Conservation (phyloP, 306 rosid species). For the Cucurbita maxima region DNA sequence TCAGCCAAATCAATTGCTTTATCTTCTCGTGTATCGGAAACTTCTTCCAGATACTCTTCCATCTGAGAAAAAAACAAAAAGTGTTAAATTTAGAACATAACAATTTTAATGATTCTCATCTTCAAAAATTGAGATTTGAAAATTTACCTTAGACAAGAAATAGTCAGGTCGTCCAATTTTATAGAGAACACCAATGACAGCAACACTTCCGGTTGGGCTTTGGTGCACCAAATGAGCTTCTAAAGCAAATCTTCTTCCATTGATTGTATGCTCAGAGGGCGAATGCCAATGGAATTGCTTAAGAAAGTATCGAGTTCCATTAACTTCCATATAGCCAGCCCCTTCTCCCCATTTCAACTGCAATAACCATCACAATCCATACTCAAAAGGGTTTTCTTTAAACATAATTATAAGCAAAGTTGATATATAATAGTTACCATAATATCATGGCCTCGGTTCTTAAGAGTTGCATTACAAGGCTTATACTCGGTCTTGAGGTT, state of each 20-base stretch:
- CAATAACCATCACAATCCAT: neutral
- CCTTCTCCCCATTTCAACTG: slow-evolving; percentile 32
- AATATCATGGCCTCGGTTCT: slow-evolving; percentile 63
- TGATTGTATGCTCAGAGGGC: slow-evolving; percentile 60
- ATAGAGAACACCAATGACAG: slow-evolving; percentile 47
- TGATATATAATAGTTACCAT: slow-evolving; percentile 12
- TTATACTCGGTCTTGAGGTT: slow-evolving; percentile 18
- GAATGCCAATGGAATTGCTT: slow-evolving; percentile 67
- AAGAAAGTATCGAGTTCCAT: slow-evolving; percentile 35
- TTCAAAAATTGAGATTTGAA: too few relatives aligned
- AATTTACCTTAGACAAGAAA: slow-evolving; percentile 18
- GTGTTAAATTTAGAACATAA: too few relatives aligned
- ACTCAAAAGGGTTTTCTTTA: too few relatives aligned
- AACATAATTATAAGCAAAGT: too few relatives aligned
- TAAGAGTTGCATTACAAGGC: slow-evolving; percentile 46
- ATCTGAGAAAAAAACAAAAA: too few relatives aligned
- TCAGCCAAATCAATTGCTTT: slow-evolving; percentile 16
- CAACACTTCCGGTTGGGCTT: slow-evolving; percentile 19
- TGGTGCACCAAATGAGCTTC: slow-evolving; percentile 65
- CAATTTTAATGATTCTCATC: too few relatives aligned
- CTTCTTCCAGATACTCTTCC: slow-evolving; percentile 9
- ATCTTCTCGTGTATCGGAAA: slow-evolving; percentile 5
- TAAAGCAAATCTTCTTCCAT: slow-evolving; percentile 36
- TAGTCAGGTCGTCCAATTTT: slow-evolving; percentile 30
- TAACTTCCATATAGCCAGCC: slow-evolving; percentile 33